Conservation (phyloP, 139 green algal genomes). For the Volvox reticuliferus region DNA sequence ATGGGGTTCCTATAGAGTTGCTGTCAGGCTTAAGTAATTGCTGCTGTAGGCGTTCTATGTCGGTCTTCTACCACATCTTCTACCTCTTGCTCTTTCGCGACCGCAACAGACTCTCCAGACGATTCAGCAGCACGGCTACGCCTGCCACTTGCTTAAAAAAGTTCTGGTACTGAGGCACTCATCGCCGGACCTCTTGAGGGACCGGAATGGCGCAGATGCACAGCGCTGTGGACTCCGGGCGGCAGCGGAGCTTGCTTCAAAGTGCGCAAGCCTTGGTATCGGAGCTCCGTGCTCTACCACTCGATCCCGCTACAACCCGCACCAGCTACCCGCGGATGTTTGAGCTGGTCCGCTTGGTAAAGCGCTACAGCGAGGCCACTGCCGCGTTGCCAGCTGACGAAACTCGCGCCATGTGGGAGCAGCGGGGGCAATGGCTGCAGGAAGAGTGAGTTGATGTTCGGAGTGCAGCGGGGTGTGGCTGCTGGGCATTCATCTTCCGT, state of each 20-base stretch:
- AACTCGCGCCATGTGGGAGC: slow-evolving; percentile 43
- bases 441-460: slow-evolving; percentile 35
- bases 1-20: too few species aligned
- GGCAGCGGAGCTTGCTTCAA: slow-evolving; percentile 15
- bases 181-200: too few species aligned
- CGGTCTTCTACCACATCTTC: not conserved
- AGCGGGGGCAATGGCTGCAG: slow-evolving; percentile 42
- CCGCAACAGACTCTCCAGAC: not conserved
- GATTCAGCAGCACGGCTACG: not conserved
- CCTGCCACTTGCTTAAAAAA: too few species aligned
- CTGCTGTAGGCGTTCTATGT: too few species aligned
- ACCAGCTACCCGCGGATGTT: slow-evolving; percentile 37
- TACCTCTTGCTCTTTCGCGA: not conserved
- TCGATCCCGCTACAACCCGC: slow-evolving; percentile 17
- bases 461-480: too few species aligned
- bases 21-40: too few species aligned
- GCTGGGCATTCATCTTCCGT: too few species aligned
- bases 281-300: slow-evolving; percentile 43
- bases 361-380: slow-evolving; percentile 42
- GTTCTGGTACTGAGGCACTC: too few species aligned
- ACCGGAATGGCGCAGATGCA: not conserved
- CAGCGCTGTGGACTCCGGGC: slow-evolving; percentile 9
- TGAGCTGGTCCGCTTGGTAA: slow-evolving; percentile 33
- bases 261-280: slow-evolving; percentile 4
- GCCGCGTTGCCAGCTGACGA: slow-evolving; percentile 37